These are phyloP conservation scores for Jimgerdemannia lactiflua DNA, from an alignment of 192 early-diverging fungal genomes.

Conservation along the genomic window DNA sequence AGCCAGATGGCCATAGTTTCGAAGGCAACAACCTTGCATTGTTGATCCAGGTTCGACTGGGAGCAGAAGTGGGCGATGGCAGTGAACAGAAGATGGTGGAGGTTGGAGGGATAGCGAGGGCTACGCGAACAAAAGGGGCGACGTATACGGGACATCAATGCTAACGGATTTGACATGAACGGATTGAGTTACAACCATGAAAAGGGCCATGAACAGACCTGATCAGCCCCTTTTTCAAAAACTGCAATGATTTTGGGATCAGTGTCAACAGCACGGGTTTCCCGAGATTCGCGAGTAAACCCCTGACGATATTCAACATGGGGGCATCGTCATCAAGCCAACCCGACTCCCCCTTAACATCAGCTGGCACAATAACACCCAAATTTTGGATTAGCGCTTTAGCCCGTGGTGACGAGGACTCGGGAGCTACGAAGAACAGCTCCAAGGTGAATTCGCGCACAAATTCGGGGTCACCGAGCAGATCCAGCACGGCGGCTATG, in stretches of 20 bases:
- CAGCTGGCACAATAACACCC: conserved; percentile 1
- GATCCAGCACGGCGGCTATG: conserved; percentile 26
- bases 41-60: conserved; percentile 58
- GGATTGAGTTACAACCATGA: background rate
- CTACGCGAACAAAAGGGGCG: background rate
- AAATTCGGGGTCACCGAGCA: conserved; percentile 7
- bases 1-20: conserved; percentile 75
- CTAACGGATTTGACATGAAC: no score
- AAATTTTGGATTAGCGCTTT: background rate
- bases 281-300: conserved; percentile 42
- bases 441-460: conserved; percentile 14
- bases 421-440: conserved; percentile 22
- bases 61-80: conserved; percentile 61
- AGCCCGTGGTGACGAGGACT: background rate
- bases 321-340: conserved; percentile 24
- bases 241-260: background rate
- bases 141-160: background rate
- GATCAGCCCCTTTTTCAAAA: background rate
- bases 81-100: conserved; percentile 62
- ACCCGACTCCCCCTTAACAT: conserved; percentile 7
- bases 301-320: conserved; percentile 43
- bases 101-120: conserved; percentile 3
- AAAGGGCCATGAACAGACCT: background rate
- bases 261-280: conserved; percentile 5
- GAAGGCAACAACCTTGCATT: conserved; percentile 67